phyloP scores from a whole-genome alignment of 768 basidiomycete genomes.

The Pleurotus cornucopiae region DNA sequence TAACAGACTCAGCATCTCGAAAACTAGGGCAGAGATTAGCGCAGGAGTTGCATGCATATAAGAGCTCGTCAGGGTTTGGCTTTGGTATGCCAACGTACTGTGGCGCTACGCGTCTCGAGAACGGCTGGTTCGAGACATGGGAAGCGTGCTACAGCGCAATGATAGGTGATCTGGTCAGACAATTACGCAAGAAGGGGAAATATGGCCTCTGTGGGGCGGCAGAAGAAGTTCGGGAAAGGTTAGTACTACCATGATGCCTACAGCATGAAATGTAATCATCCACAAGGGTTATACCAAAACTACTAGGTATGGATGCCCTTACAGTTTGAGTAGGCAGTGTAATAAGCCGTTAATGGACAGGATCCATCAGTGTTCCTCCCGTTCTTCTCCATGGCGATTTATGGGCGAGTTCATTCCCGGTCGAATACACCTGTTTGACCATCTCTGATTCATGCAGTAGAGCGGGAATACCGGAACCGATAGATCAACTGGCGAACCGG shows the following conservation, averaged over 20 bases:
- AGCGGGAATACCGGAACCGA: slow-evolving; percentile 73
- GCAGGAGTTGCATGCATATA: slow-evolving; percentile 56
- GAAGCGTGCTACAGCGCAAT: slow-evolving; percentile 61
- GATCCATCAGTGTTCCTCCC: slow-evolving; percentile 52
- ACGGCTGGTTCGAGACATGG: slow-evolving; percentile 75
- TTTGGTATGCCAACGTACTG: slow-evolving; percentile 76
- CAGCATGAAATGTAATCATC: neutral
- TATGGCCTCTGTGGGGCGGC: slow-evolving; percentile 51
- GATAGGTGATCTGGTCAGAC: slow-evolving; percentile 53
- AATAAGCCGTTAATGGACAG: slow-evolving; percentile 18
- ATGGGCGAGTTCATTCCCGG: slow-evolving; percentile 47
- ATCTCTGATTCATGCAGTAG: slow-evolving; percentile 27
- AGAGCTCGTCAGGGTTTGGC: slow-evolving; percentile 57
- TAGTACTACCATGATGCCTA: slow-evolving; percentile 15
- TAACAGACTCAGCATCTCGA: slow-evolving; percentile 42
- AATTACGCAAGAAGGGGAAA: slow-evolving; percentile 35
- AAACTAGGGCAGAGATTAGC: slow-evolving; percentile 60
- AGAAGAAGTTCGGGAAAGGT: slow-evolving; percentile 44
- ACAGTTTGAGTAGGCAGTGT: neutral
- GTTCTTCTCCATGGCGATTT: slow-evolving; percentile 77
- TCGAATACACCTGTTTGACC: neutral
- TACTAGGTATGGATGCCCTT: slow-evolving; percentile 39
- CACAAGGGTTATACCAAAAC: slow-evolving; percentile 65
- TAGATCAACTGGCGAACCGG: slow-evolving; percentile 44
- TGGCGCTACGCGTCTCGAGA: slow-evolving; percentile 63